Conservation (phyloP, 2,329 filamentous ascomycete genomes). For the Pyrenochaeta sp. region DNA sequence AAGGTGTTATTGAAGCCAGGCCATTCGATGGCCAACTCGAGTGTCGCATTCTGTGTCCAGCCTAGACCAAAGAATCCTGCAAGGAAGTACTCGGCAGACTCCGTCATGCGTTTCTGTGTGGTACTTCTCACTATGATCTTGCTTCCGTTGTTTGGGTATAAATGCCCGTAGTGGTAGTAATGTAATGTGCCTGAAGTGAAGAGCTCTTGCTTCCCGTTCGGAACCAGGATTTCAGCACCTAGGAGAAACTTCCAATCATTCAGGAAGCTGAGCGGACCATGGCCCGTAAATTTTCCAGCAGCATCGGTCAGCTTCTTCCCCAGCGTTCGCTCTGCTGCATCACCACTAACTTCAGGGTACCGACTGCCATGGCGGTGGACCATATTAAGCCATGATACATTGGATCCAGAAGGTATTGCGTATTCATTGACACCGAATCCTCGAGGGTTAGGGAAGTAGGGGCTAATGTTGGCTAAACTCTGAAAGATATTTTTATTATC, state of each 20-base stretch:
- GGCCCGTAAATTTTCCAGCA: slow-evolving; percentile 63
- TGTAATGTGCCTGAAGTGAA: slow-evolving; percentile 76
- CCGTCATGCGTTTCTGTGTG: slow-evolving; percentile 79
- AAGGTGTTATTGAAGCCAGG: slow-evolving; percentile 73
- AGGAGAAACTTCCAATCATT: slow-evolving; percentile 74
- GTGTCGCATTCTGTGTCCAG: slow-evolving; percentile 75
- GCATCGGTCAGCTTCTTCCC: slow-evolving; percentile 64
- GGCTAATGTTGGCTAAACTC: slow-evolving; percentile 73
- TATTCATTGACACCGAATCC: slow-evolving; percentile 80
- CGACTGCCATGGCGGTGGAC: slow-evolving; percentile 76
- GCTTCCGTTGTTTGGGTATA: slow-evolving; percentile 73
- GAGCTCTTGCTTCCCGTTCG: slow-evolving; percentile 75
- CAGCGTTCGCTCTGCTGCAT: slow-evolving; percentile 65
- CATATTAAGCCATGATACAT: slow-evolving; percentile 76
- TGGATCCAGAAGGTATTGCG: slow-evolving; percentile 70
- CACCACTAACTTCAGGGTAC: slow-evolving; percentile 70
- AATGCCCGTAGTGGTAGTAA: slow-evolving; percentile 74
- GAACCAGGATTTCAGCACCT: slow-evolving; percentile 75
- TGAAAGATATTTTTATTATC: slow-evolving; percentile 73
- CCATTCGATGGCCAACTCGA: slow-evolving; percentile 76
- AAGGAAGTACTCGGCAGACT: slow-evolving; percentile 79
- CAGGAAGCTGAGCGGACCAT: slow-evolving; percentile 70
- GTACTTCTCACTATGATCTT: slow-evolving; percentile 79
- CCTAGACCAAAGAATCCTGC: slow-evolving; percentile 81
- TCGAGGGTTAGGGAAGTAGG: slow-evolving; percentile 72